Evolutionary conservation across 2,329 filamentous ascomycete species (phyloP).

Genomic region (Alternaria sp.): DNA sequence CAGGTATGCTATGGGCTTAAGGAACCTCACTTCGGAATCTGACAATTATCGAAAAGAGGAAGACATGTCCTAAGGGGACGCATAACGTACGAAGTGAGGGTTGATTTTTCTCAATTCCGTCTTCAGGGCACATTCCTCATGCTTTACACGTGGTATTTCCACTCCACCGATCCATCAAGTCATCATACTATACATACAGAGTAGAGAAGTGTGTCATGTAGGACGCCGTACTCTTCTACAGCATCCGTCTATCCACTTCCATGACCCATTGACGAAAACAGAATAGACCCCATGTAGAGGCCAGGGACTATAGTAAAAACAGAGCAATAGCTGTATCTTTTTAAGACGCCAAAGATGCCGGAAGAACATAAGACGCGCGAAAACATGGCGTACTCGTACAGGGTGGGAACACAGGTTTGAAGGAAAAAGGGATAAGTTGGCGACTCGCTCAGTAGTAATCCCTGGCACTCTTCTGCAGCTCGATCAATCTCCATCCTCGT

Average conservation of each 20-base stretch:
- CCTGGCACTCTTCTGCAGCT: slow-evolving; percentile 96
- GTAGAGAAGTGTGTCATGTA: slow-evolving; percentile 36
- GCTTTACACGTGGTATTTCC: slow-evolving; percentile 13
- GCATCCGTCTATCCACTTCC: slow-evolving; percentile 28
- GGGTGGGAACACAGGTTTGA: neutral
- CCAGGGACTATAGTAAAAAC: slow-evolving; percentile 11
- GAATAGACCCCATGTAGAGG: slow-evolving; percentile 12
- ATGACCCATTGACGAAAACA: slow-evolving; percentile 18
- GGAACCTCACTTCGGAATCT: neutral
- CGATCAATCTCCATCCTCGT: slow-evolving; percentile 94
- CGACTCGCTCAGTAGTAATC: slow-evolving; percentile 74
- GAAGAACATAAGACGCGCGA: slow-evolving; percentile 25
- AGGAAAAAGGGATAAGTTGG: slow-evolving; percentile 3
- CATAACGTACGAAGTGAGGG: neutral
- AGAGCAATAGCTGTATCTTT: slow-evolving; percentile 20
- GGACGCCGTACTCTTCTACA: slow-evolving; percentile 18
- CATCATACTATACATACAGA: slow-evolving; percentile 37
- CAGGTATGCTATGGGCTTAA: neutral
- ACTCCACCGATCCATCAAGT: slow-evolving; percentile 14
- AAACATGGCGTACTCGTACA: slow-evolving; percentile 30
- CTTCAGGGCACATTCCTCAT: neutral
- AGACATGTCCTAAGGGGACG: too few species aligned
- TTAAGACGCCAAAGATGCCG: slow-evolving; percentile 48
- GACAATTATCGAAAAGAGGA: neutral
- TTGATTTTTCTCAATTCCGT: neutral